Evolutionary conservation across 306 rosid species (phyloP).

Genomic region (Cucurbita pepo): DNA sequence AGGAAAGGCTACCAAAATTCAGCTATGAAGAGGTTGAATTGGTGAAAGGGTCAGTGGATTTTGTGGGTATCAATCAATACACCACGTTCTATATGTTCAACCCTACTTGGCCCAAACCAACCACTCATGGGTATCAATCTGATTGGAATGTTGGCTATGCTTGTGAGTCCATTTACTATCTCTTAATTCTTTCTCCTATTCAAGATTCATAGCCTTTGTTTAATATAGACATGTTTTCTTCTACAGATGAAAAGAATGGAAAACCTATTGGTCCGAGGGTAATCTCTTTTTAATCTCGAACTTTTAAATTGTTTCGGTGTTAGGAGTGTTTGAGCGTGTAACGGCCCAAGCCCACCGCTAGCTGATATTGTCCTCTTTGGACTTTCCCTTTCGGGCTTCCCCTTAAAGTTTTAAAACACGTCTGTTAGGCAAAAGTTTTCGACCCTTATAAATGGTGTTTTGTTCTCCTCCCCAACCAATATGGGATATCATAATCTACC

Average conservation of each 20-base stretch:
- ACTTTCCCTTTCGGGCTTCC: too few relatives aligned
- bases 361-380: too few relatives aligned
- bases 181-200: not conserved
- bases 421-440: too few relatives aligned
- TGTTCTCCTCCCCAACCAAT: too few relatives aligned
- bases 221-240: not conserved
- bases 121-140: slow-evolving; percentile 43
- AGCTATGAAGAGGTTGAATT: slow-evolving; percentile 53
- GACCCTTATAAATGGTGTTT: too few relatives aligned
- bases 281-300: not conserved
- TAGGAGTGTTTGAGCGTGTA: not conserved
- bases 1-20: slow-evolving; percentile 75
- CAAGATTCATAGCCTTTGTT: not conserved
- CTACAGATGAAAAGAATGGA: slow-evolving; percentile 65
- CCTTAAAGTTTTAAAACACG: too few relatives aligned
- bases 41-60: slow-evolving; percentile 73
- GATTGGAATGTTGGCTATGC: slow-evolving; percentile 83
- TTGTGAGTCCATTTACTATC: slow-evolving; percentile 27
- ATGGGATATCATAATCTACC: too few relatives aligned
- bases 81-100: slow-evolving; percentile 57
- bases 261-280: slow-evolving; percentile 65
- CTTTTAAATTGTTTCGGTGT: too few relatives aligned
- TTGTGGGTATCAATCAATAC: slow-evolving; percentile 74
- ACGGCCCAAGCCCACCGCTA: too few relatives aligned
- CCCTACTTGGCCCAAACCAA: slow-evolving; percentile 31